A percentile compares a stretch with the other conserved stretches of the same genome.
phyloP scores from a whole-genome alignment of 1,284 basidiomycete genomes.

The Lentinula novae-zelandiae region DNA sequence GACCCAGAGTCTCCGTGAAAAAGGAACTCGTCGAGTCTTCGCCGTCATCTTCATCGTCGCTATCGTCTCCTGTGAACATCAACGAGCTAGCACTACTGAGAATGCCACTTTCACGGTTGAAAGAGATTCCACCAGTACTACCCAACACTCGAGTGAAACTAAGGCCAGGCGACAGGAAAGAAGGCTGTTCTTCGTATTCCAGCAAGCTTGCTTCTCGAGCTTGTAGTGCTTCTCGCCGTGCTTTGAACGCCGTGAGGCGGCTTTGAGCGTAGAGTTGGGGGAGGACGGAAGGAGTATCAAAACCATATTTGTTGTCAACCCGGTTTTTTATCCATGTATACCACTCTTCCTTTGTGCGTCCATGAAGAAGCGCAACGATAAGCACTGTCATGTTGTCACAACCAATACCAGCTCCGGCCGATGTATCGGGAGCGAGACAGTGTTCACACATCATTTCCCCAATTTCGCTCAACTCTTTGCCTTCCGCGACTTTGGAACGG shows the following conservation, averaged over 20 bases:
- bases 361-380: constrained; percentile 85
- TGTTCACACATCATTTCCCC: constrained; percentile 90
- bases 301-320: constrained; percentile 72
- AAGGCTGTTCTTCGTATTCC: constrained; percentile 27
- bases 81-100: constrained; percentile 43
- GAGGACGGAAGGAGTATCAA: constrained; percentile 63
- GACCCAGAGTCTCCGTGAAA: constrained; percentile 44
- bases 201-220: constrained; percentile 52
- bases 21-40: constrained; percentile 43
- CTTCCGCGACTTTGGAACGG: constrained; percentile 79
- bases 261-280: constrained; percentile 68
- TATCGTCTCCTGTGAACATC: constrained; percentile 58
- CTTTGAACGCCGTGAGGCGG: constrained; percentile 56
- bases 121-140: constrained; percentile 54
- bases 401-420: constrained; percentile 88
- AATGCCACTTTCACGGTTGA: constrained; percentile 47
- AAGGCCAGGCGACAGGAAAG: constrained; percentile 26
- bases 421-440: constrained; percentile 92
- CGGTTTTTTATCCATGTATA: constrained; percentile 87
- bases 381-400: constrained; percentile 99
- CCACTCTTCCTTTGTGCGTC: constrained; percentile 91
- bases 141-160: constrained; percentile 44
- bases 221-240: constrained; percentile 49
- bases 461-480: constrained; percentile 78
- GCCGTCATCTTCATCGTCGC: constrained; percentile 48